Evolutionary conservation across 2,329 filamentous ascomycete genomes (phyloP), one percentile per base, ranked within the genome.

Genomic region (Magnaporthiopsis poae): DNA sequence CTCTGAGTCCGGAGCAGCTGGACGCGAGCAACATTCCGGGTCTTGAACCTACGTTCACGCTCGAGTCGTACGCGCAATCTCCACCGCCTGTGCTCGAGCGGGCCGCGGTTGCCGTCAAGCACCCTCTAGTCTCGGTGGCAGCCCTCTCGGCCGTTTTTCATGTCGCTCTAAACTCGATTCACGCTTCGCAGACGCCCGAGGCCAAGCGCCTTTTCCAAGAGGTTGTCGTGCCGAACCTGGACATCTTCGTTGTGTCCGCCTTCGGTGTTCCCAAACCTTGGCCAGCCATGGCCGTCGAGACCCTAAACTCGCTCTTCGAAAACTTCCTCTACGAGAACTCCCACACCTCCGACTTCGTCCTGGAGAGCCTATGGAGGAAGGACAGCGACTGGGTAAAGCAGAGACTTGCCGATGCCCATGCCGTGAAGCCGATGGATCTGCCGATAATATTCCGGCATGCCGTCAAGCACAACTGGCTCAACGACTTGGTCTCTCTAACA

Each of bases 361-460:
- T 99, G 67, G 89, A 96, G 74, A 93, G 92, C 67, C 80, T 96
- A 7, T 98, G 94, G 93, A 88, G 90, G 71, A 92, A 95, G 74
- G 92, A 98, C 74, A 90, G 88, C 70, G 84, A 89, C 27, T 98
- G 92, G 90, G 90, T 98, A 21, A 88, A 89, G 12, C 86, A 88
- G 69, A 87, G 90, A 67, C 86, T 99, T 46, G 87, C 94, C 60
- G 88, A 92, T 68, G 84, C 86, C 11, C 92, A 95, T 75, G 89
- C 88, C 60, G 80, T 83, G 67, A 86, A 90, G 71, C 88, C 87
- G 2, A 85, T 88, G 67, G 84, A 88, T 64, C 82, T 93, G 56
- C 83, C 85, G 3, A 78, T 86, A 21, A 90, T 94, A 52, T 87
- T 91, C 69, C 89, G 96, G 64, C 91, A 96, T 73, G 91, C 92